Evolutionary conservation across 352 stramenopile species (phyloP).

Genomic region (Elongisporangium prolatum): DNA sequence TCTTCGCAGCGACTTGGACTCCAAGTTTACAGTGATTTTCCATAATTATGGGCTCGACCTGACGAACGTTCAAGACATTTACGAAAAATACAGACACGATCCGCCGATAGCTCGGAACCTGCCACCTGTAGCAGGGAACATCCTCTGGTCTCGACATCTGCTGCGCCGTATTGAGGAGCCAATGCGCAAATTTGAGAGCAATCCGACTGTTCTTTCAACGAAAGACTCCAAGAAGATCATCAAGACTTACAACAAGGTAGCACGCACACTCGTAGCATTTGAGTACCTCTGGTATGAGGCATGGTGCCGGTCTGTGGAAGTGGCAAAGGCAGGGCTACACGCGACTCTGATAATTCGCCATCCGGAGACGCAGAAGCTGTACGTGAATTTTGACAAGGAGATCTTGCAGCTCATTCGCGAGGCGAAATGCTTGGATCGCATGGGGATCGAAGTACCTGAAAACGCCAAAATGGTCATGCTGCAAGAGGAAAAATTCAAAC

Average conservation of each 20-base stretch:
- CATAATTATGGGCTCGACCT: conserved; percentile 89
- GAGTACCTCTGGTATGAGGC: conserved; percentile 89
- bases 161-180: conserved; percentile 84
- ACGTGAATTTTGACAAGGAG: conserved; percentile 89
- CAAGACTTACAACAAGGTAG: conserved; percentile 89
- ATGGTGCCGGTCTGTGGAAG: conserved; percentile 80
- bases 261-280: conserved; percentile 85
- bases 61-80: conserved; percentile 79
- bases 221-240: conserved; percentile 90
- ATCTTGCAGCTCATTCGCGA: conserved; percentile 86
- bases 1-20: conserved; percentile 76
- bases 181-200: conserved; percentile 86
- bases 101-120: conserved; percentile 77
- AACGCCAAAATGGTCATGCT: conserved; percentile 82
- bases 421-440: conserved; percentile 75
- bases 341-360: conserved; percentile 85
- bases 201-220: conserved; percentile 75
- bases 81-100: conserved; percentile 83
- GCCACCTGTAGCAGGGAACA: conserved; percentile 82
- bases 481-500: conserved; percentile 87
- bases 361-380: conserved; percentile 62
- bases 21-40: conserved; percentile 90
- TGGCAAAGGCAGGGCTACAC: conserved; percentile 65
- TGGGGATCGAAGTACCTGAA: conserved; percentile 81
- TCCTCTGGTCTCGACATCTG: conserved; percentile 82